A percentile compares a stretch with the other conserved stretches of the same genome.
These are phyloP conservation scores for Emergomyces pasteurianus DNA, from an alignment of 2,329 filamentous ascomycete genomes.

Conservation along the genomic window DNA sequence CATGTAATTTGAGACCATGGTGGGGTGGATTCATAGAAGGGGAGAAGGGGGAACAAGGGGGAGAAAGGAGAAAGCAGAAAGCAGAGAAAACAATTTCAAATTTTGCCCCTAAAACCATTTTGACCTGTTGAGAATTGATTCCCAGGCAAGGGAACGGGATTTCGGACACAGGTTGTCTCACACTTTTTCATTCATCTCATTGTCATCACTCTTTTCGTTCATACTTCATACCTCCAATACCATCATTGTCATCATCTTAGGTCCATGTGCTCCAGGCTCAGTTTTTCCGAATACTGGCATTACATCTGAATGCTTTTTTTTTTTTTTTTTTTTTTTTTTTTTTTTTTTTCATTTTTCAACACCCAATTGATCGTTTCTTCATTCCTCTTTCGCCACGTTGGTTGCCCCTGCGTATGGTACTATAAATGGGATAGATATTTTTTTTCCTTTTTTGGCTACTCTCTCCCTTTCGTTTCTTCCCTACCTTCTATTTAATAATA, in stretches of 20 bases:
- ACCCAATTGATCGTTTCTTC: neutral
- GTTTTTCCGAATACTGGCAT: neutral
- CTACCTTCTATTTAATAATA: no score
- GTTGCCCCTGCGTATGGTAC: neutral
- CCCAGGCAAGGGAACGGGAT: neutral
- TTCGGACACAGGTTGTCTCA: neutral
- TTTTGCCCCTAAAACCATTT: neutral
- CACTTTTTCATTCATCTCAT: neutral
- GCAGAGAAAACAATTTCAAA: neutral
- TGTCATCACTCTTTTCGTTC: neutral
- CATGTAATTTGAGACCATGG: neutral
- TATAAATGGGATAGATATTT: neutral
- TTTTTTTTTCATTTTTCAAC: neutral
- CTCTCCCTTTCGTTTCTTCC: no score
- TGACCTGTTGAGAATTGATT: neutral
- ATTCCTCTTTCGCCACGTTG: neutral
- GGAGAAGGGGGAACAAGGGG: neutral
- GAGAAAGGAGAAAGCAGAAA: neutral
- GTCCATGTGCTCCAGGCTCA: neutral
- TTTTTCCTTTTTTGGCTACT: no score
- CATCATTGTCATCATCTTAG: neutral
- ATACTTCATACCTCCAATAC: neutral
- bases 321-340: neutral
- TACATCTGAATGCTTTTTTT: neutral
- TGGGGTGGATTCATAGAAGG: neutral